These are phyloP conservation scores for Eremochloa ophiuroides DNA, from an alignment of 176 grass and related monocot genomes.

Conservation along the genomic window DNA sequence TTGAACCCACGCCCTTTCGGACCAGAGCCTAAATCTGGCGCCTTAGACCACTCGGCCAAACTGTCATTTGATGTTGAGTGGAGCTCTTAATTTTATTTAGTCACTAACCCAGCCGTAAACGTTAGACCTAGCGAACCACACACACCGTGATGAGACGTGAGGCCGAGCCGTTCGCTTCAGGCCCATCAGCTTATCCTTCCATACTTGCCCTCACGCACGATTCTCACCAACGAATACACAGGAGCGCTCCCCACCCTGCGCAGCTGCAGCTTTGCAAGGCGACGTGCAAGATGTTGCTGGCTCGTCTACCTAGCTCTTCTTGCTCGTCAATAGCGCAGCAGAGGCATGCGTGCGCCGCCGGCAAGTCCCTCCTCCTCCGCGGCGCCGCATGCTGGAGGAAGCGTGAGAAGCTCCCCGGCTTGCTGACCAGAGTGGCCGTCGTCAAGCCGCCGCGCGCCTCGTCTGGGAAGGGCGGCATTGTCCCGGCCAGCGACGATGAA, in stretches of 20 bases:
- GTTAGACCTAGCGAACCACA: not conserved
- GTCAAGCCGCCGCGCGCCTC: constrained; percentile 25
- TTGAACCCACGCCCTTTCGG: constrained; percentile 99
- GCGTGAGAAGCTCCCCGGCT: constrained; percentile 1
- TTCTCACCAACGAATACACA: not conserved
- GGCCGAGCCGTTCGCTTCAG: not conserved
- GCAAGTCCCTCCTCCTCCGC: constrained; percentile 4
- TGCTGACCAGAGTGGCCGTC: not conserved
- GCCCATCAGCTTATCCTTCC: constrained; percentile 26
- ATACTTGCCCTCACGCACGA: constrained; percentile 15
- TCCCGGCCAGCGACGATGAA: constrained; percentile 25
- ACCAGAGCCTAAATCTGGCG: constrained; percentile 99
- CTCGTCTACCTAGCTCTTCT: constrained; percentile 20
- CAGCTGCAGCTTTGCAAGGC: constrained; percentile 4
- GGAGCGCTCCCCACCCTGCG: too few species aligned
- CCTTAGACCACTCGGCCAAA: constrained; percentile 86
- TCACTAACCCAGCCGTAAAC: too few species aligned
- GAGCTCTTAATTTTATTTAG: not conserved
- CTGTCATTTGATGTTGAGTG: not conserved
- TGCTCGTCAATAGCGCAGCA: constrained; percentile 23
- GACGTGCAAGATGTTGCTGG: constrained; percentile 31
- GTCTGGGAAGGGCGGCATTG: constrained; percentile 40
- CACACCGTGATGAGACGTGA: not conserved
- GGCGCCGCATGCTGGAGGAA: constrained; percentile 4
- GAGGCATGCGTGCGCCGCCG: not conserved